Evolutionary conservation across 257 asterid species (phyloP).

Genomic region (Nicotiana undulata): DNA sequence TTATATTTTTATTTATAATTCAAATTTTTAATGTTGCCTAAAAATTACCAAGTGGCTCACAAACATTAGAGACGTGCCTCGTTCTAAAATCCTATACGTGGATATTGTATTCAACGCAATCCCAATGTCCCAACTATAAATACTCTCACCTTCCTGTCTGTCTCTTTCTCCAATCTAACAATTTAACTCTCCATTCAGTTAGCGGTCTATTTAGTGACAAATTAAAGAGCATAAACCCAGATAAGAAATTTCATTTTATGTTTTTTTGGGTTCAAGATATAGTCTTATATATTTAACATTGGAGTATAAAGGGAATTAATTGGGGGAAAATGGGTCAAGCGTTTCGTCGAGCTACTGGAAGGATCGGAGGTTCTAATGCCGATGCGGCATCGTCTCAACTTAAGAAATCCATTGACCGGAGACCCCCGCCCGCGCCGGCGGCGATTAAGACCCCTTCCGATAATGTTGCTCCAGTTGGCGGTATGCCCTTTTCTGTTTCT

Average conservation of each 20-base stretch:
- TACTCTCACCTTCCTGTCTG: background rate
- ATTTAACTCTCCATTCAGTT: background rate
- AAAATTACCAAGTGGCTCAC: no score
- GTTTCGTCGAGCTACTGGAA: constrained; percentile 93
- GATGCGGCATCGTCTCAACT: constrained; percentile 44
- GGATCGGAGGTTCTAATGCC: constrained; percentile 46
- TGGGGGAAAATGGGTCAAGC: constrained; percentile 79
- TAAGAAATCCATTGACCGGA: constrained; percentile 37
- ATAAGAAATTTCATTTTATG: background rate
- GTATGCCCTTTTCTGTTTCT: constrained; percentile 20
- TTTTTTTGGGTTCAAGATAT: background rate
- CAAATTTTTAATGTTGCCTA: no score
- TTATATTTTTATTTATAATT: no score
- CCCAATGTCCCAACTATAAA: background rate
- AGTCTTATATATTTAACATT: background rate
- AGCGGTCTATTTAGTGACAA: background rate
- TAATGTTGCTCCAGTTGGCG: constrained; percentile 31
- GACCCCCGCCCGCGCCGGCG: constrained; percentile 23
- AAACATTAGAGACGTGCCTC: background rate
- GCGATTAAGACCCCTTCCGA: constrained; percentile 22
- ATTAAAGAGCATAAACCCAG: background rate
- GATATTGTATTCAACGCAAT: background rate
- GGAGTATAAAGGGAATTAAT: background rate
- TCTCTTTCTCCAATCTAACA: background rate
- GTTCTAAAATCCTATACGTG: background rate